phyloP scores from a whole-genome alignment of 2,329 filamentous ascomycete genomes.

The Talaromyces sp. region DNA sequence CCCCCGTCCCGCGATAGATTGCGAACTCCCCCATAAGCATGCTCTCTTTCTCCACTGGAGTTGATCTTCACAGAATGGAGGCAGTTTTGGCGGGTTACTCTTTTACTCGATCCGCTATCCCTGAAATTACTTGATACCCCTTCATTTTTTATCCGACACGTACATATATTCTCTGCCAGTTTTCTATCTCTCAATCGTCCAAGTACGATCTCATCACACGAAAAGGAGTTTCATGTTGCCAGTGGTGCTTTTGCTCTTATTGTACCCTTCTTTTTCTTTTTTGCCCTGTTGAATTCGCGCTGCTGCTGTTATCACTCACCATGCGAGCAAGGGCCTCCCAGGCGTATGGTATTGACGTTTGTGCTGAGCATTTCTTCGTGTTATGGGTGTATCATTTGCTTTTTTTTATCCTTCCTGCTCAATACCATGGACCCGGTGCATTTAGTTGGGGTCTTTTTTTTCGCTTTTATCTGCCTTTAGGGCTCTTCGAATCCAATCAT shows the following conservation, averaged over 20 bases:
- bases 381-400: constrained; percentile 9
- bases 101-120: background rate
- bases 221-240: constrained; percentile 20
- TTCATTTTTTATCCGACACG: constrained; percentile 13
- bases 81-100: background rate
- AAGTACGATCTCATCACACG: constrained; percentile 15
- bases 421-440: constrained; percentile 13
- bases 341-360: constrained; percentile 1
- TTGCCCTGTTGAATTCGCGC: too few relatives aligned
- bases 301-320: background rate
- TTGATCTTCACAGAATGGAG: constrained; percentile 9
- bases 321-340: background rate
- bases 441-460: background rate
- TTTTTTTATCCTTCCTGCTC: constrained; percentile 3
- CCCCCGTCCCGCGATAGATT: background rate
- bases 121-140: constrained; percentile 18
- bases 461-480: background rate
- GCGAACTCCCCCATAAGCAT: background rate
- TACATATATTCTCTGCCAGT: constrained; percentile 16
- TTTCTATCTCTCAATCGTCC: constrained; percentile 7
- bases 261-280: background rate
- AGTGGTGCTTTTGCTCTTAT: constrained; percentile 9
- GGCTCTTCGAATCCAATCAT: background rate
- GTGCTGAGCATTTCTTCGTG: constrained; percentile 6
- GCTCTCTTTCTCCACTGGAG: constrained; percentile 1